Base-by-base conservation (phyloP, 2,329 filamentous ascomycete genomes). In the Epichloe sylvatica region DNA sequence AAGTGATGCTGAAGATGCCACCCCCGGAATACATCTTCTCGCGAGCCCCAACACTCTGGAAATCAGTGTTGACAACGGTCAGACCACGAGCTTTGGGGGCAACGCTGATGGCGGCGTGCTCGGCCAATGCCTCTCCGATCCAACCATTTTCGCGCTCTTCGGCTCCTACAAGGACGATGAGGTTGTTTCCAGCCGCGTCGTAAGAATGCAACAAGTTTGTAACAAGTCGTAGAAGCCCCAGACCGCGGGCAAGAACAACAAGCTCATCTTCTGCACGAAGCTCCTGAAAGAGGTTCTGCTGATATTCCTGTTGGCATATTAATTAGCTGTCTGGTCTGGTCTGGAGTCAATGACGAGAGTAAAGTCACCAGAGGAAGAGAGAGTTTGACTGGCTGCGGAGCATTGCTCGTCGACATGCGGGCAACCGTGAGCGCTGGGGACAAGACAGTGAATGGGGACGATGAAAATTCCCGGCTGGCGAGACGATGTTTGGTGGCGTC, bases 131-230 rank as follows among this genome's bases (percentile, higher is more conserved):
- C 70, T 97, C 92, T 57, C 92, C 92, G 52, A 98, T 89, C 90
- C 91, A 97, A 50, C 84, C 83, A 78, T 96, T 96, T 63, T 98
- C 92, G 52, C 86, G 81, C 35, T 96, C 89, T 52, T 92, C 86
- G 36, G 92, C 90, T 9, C 89, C 90, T 40, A 97, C 81, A 19
- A 98, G 70, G 42, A 98, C 73, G 45, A 98, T 83, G 49, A 98
- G 72, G 62, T 94, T 97, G 68, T 92, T 94, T 13, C 92, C 92
- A 3, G 88, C 88, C 1, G 89, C 90, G 75, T 98, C 92, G 69
- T 96, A 96, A 19, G 90, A 90, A 67, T 98, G 92, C 30, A 98
- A 79, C 38, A 98, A 78, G 64, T 97, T 98, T n/a, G 88, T 94
- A 61, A 96, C 78, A 51, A 98, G 79, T 57, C 89, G 87, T 64